Percentiles rank a stretch among this genome's conserved stretches.
Conservation (phyloP, 2,329 filamentous ascomycete species). For the Talaromyces pinophilus region DNA sequence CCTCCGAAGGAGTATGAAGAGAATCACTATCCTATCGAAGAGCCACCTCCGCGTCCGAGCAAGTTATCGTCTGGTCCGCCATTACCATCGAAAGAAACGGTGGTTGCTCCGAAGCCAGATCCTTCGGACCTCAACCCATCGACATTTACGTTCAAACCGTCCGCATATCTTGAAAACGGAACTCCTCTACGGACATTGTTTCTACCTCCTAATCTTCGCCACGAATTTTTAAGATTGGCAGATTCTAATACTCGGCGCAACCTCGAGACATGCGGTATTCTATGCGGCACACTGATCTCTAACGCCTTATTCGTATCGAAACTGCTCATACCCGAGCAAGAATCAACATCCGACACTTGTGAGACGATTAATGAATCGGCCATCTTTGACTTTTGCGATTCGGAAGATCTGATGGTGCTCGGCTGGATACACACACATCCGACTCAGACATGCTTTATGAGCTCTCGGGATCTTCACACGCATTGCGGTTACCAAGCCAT, state of each 20-base stretch:
- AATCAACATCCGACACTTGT: conserved; percentile 86
- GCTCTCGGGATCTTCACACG: conserved; percentile 87
- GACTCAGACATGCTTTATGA: conserved; percentile 97
- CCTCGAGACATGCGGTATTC: conserved; percentile 91
- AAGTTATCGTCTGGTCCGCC: conserved; percentile 31
- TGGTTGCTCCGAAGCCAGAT: conserved; percentile 26
- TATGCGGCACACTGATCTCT: conserved; percentile 86
- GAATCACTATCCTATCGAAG: conserved; percentile 26
- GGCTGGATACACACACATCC: conserved; percentile 99
- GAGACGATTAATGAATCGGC: conserved; percentile 85
- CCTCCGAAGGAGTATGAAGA: conserved; percentile 42
- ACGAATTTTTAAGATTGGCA: conserved; percentile 73
- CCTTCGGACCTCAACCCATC: conserved; percentile 40
- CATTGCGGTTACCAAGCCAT: conserved; percentile 94
- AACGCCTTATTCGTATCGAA: conserved; percentile 91
- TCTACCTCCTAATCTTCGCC: conserved; percentile 73
- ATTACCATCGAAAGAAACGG: conserved; percentile 32
- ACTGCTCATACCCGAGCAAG: conserved; percentile 88
- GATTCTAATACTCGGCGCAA: conserved; percentile 74
- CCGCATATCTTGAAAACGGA: conserved; percentile 87
- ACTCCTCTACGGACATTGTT: conserved; percentile 84
- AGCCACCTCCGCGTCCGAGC: conserved; percentile 32
- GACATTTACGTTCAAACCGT: conserved; percentile 77
- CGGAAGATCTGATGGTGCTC: conserved; percentile 77
- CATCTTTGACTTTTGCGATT: conserved; percentile 86